These are phyloP conservation scores for Taphrina communis DNA, from an alignment of 1,139 yeast genomes.

Conservation along the genomic window DNA sequence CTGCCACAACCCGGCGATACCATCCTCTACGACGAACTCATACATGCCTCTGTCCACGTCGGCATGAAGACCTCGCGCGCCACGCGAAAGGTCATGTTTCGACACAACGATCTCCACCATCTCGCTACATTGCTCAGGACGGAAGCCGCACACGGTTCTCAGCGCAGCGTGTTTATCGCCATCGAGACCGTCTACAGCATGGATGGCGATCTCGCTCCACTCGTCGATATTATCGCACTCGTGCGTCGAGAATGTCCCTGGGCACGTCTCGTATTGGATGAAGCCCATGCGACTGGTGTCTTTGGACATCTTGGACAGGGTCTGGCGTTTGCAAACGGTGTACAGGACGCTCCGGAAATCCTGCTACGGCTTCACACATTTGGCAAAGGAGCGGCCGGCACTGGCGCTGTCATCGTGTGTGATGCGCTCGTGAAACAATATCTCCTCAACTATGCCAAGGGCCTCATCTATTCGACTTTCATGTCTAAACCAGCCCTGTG, in stretches of 20 bases:
- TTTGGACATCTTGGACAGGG: slow-evolving; percentile 48
- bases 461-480: slow-evolving; percentile 48
- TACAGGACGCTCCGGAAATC: slow-evolving; percentile 46
- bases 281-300: slow-evolving; percentile 50
- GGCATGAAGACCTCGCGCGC: slow-evolving; percentile 49
- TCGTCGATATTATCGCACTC: slow-evolving; percentile 44
- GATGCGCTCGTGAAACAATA: slow-evolving; percentile 45
- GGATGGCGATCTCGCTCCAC: slow-evolving; percentile 50
- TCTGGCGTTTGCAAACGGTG: slow-evolving; percentile 44
- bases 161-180: slow-evolving; percentile 47
- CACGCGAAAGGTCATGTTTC: slow-evolving; percentile 41
- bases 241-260: slow-evolving; percentile 42
- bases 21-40: slow-evolving; percentile 49
- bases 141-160: slow-evolving; percentile 21
- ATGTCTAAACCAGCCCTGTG: slow-evolving; percentile 40
- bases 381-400: slow-evolving; percentile 49
- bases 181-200: slow-evolving; percentile 50
- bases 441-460: slow-evolving; percentile 49
- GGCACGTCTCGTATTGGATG: slow-evolving; percentile 48
- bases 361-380: slow-evolving; percentile 49
- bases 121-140: slow-evolving; percentile 28
- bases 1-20: slow-evolving; percentile 48
- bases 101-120: slow-evolving; percentile 46
- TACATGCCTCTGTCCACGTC: slow-evolving; percentile 50
- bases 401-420: slow-evolving; percentile 49